Evolutionary conservation across 116 monocot genomes (phyloP), one percentile per base, ranked within the genome.

Genomic region (Iris pallida): DNA sequence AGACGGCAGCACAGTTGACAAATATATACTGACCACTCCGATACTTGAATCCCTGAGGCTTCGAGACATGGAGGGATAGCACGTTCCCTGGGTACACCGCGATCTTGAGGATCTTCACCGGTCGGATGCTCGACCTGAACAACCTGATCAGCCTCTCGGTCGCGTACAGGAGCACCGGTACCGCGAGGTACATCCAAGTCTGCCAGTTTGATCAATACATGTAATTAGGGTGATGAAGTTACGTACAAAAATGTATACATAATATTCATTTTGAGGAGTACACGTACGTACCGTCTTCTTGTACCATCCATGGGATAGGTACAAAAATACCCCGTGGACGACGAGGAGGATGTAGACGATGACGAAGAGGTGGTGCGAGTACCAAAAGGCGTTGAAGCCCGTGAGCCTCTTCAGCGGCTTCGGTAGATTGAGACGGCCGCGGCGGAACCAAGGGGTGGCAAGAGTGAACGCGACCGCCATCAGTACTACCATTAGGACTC

Each of bases 341-440:
- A 95, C 66, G 71, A 91, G 83, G 43, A 95, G 88, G 10, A 78
- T 61, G 74, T 95, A 95, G 55, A 95, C 95, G 69, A 88, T 63
- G 78, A 95, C 80, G 66, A 95, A 88, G 15, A 90, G 88, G 68
- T 95, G 95, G 72, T 95, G 95, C 5, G 90, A 87, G 80, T 94
- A 94, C 94, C 94, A 94, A 65, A 94, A 94, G 46, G 90, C 94
- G 63, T 91, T 95, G 84, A 95, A 95, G 0, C 91, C 95, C 5
- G 85, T 91, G 10, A 95, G 70, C 6, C 63, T 76, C 5, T 86
- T 83, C 13, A 95, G 45, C 0, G 86, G 86, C 4, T 69, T 59
- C 44, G 91, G 95, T 45, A 95, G 88, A 45, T 82, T 81, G 14
- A 95, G 56, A 5, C 78, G 61, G 53, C 74, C 75, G 18, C 95